Percentiles rank a stretch among this genome's conserved stretches.
Evolutionary conservation across 768 basidiomycete genomes (phyloP).

Genomic region (Hygrocybe punicea): DNA sequence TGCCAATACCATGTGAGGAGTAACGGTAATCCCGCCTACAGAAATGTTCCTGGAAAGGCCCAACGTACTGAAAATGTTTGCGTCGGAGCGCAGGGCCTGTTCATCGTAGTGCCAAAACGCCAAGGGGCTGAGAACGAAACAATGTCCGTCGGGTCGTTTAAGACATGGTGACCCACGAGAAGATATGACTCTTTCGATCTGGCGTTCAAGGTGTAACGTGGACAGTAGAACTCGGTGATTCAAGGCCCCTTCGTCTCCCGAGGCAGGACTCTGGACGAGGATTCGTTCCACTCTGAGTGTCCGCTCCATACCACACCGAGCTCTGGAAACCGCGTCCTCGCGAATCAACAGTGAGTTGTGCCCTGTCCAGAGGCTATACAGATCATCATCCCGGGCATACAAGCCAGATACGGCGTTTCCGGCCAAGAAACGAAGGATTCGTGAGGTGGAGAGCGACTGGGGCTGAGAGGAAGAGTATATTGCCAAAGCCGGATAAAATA

Average conservation of each 20-base stretch:
- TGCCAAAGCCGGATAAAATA: constrained; percentile 88
- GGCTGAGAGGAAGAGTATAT: constrained; percentile 74
- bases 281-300: constrained; percentile 77
- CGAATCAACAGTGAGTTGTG: constrained; percentile 60
- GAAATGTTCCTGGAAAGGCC: constrained; percentile 51
- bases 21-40: constrained; percentile 61
- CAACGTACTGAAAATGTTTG: constrained; percentile 58
- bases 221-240: constrained; percentile 60
- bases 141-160: constrained; percentile 48
- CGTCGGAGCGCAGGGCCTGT: constrained; percentile 48
- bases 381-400: constrained; percentile 56
- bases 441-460: constrained; percentile 46
- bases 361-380: constrained; percentile 69
- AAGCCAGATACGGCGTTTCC: constrained; percentile 50
- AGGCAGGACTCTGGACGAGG: constrained; percentile 56
- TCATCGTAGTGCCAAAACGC: constrained; percentile 72
- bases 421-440: constrained; percentile 59
- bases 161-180: constrained; percentile 51
- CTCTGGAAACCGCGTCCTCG: constrained; percentile 67
- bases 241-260: constrained; percentile 51
- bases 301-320: constrained; percentile 64
- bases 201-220: constrained; percentile 62
- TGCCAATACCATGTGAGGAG: constrained; percentile 73
- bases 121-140: constrained; percentile 70
- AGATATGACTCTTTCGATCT: constrained; percentile 44